phyloP scores from a whole-genome alignment of 2,329 filamentous ascomycete species.

The Aspergillus ibericus region DNA sequence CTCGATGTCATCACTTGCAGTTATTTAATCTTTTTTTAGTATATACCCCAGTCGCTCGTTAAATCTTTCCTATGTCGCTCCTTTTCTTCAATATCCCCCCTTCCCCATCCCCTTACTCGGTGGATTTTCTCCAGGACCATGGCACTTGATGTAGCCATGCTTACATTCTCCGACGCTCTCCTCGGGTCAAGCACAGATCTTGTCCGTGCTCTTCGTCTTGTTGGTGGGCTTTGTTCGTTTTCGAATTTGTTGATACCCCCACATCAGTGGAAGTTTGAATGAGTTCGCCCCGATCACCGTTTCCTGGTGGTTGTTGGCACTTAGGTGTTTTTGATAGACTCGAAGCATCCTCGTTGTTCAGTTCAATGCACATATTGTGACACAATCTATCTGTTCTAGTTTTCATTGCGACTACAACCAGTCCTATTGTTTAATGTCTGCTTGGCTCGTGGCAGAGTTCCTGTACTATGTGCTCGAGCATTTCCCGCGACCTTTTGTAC shows the following conservation, averaged over 20 bases:
- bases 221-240: constrained; percentile 18
- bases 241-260: constrained; percentile 29
- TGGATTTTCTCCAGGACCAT: constrained; percentile 6
- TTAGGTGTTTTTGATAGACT: constrained; percentile 19
- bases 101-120: constrained; percentile 4
- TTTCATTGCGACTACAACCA: background rate
- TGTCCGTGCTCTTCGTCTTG: constrained; percentile 10
- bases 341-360: constrained; percentile 16
- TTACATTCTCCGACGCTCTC: constrained; percentile 9
- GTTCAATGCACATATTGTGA: constrained; percentile 21
- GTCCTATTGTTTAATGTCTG: constrained; percentile 2
- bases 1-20: background rate
- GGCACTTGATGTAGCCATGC: constrained; percentile 14
- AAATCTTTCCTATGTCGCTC: constrained; percentile 10
- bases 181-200: background rate
- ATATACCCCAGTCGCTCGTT: constrained; percentile 15
- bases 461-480: background rate
- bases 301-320: constrained; percentile 9
- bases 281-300: constrained; percentile 18
- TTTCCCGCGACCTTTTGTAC: background rate
- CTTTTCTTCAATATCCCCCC: constrained; percentile 10
- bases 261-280: constrained; percentile 24
- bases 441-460: background rate
- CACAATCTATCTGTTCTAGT: constrained; percentile 5
- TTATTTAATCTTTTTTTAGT: constrained; percentile 7